Evolutionary conservation across 2,329 filamentous ascomycete species (phyloP).

Genomic region (Xylariaceae sp.): DNA sequence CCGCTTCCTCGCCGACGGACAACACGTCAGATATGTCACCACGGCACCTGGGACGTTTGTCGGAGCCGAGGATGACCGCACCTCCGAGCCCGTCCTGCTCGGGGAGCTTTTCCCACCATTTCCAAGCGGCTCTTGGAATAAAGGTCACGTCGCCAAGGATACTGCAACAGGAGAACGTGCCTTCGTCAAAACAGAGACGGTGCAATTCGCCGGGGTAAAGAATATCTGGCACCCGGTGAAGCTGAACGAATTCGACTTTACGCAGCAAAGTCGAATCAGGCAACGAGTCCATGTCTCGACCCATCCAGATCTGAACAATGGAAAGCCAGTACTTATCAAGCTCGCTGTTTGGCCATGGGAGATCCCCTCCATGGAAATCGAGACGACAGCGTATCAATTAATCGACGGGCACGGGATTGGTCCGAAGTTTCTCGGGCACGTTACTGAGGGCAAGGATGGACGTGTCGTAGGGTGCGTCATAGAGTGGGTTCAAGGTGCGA

Average conservation of each 20-base stretch:
- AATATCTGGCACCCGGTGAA: not conserved
- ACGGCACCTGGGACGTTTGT: not conserved
- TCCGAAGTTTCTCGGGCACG: conserved; percentile 5
- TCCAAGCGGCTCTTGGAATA: no score
- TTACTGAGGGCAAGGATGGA: conserved; percentile 1
- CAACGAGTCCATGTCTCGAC: not conserved
- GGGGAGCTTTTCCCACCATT: no score
- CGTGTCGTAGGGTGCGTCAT: conserved; percentile 2
- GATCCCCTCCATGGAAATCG: conserved; percentile 1
- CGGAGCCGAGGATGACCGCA: no score
- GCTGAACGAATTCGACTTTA: not conserved
- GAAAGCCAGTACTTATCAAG: conserved; percentile 2
- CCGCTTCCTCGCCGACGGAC: conserved; percentile 5
- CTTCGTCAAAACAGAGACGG: no score
- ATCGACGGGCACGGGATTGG: conserved; percentile 1
- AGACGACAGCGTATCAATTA: conserved; percentile 1
- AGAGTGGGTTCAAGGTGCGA: not conserved
- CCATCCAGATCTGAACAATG: not conserved
- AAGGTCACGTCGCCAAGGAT: no score
- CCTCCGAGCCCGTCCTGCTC: no score
- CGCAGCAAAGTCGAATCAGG: not conserved
- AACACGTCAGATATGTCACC: conserved; percentile 2
- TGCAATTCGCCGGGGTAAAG: no score
- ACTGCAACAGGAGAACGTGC: no score
- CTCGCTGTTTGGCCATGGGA: conserved; percentile 3